Evolutionary conservation across 805 yeast genomes (phyloP), one percentile per base, ranked within the genome.

Genomic region (Metschnikowia baotianmanensis): DNA sequence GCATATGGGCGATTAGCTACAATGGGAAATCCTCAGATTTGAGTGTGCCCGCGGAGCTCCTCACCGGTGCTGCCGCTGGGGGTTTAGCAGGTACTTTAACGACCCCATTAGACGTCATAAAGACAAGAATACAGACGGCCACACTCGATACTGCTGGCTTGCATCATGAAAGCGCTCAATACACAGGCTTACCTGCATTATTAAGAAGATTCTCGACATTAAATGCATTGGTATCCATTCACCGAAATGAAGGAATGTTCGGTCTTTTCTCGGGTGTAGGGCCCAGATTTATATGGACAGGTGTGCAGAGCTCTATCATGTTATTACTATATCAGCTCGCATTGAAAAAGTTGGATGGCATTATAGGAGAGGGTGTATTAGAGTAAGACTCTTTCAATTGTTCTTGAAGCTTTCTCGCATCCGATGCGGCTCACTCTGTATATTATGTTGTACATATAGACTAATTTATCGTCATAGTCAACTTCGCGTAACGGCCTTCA

Each of bases 201-300:
- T 42, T 52, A 29, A 40, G 47, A 25, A 43, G 53, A 19, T 47
- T 55, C 12, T 59, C 67, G 3, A 67, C 70, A 6, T 28, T 58
- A 10, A 56, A 49, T 39, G 71, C 72, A 13, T 52, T 69, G 34
- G 46, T 45, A 2, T 57, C 62, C 18, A 66, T 93, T 4, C 84
- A 83, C 57, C 73, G 62, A 39, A 67, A 74, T 19, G 96, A 93
- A 60, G 98, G 99, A 1, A 38, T 82, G 0, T 44, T 74, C 1
- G 96, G 96, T 0, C 69, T 88, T 28, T 91, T 93, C 62, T 78
- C 90, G 23, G 99, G 99, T 1, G 96, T 93, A 5, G 97, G 96
- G 0, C 99, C 99, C 1, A 74, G 99, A 48, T 82, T 89, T 50
- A 83, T 93, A 4, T 93, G 99, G 99, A 91, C 98, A 0, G 86